Percentiles rank a stretch among this genome's conserved stretches.
Conservation (phyloP, 176 grass and related monocot genomes). For the Otatea glauca region DNA sequence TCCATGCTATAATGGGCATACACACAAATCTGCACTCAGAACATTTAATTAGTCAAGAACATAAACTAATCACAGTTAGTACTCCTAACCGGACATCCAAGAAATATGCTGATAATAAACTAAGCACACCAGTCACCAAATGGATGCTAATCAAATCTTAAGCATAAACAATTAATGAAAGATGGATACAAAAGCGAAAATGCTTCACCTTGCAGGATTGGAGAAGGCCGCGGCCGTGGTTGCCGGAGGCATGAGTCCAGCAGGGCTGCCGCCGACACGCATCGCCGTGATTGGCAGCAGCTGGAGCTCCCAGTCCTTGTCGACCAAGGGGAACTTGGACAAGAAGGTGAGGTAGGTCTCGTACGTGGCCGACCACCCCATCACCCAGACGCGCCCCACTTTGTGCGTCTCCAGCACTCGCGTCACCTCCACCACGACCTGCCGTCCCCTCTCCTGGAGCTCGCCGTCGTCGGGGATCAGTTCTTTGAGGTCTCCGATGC, state of each 20-base stretch:
- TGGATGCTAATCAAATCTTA: slow-evolving; percentile 14
- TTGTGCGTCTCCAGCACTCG: slow-evolving; percentile 71
- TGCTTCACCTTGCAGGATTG: slow-evolving; percentile 59
- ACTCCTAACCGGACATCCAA: background rate
- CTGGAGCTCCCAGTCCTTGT: slow-evolving; percentile 96
- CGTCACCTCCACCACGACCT: slow-evolving; percentile 72
- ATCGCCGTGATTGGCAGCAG: slow-evolving; percentile 77
- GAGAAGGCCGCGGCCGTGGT: slow-evolving; percentile 25
- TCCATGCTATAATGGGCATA: slow-evolving; percentile 29
- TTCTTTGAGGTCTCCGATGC: slow-evolving; percentile 79
- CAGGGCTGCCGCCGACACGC: slow-evolving; percentile 27
- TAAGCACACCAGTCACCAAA: slow-evolving; percentile 16
- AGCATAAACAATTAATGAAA: background rate
- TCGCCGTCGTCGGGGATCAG: slow-evolving; percentile 50
- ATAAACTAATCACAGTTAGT: slow-evolving; percentile 20
- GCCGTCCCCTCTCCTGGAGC: slow-evolving; percentile 46
- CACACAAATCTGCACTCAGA: background rate
- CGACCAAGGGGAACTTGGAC: slow-evolving; percentile 82
- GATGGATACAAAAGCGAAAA: slow-evolving; percentile 5
- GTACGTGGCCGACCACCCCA: slow-evolving; percentile 91
- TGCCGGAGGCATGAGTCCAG: slow-evolving; percentile 3
- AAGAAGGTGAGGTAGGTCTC: slow-evolving; percentile 94
- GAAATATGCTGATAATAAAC: slow-evolving; percentile 9
- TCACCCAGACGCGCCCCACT: slow-evolving; percentile 59
- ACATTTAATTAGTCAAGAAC: slow-evolving; percentile 27